Evolutionary conservation across 202 grass and related monocot genomes (phyloP).

Genomic region (Zizania palustris): DNA sequence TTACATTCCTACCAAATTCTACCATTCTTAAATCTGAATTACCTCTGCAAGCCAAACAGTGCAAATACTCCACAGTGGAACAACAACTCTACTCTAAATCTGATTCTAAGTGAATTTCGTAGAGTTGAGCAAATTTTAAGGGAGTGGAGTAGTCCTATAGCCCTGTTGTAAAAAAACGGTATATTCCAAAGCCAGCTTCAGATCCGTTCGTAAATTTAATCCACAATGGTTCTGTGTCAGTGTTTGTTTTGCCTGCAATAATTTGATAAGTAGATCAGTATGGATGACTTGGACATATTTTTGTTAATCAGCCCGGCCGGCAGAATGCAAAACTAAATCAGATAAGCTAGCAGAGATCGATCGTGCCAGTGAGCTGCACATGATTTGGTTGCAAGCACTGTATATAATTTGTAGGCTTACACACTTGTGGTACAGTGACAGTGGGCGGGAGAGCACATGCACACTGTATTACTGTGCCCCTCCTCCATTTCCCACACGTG

Average conservation of each 20-base stretch:
- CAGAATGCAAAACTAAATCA: neutral
- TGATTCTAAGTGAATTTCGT: no score
- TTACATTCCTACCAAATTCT: no score
- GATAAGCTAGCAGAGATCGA: neutral
- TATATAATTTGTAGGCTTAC: conserved; percentile 34
- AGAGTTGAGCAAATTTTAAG: no score
- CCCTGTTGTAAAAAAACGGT: conserved; percentile 36
- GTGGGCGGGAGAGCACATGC: conserved; percentile 56
- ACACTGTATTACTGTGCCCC: conserved; percentile 26
- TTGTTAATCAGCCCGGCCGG: neutral
- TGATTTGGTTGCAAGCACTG: conserved; percentile 31
- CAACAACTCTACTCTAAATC: no score
- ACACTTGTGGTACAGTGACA: conserved; percentile 26
- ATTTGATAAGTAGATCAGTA: neutral
- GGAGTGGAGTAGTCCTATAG: no score
- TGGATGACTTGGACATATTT: neutral
- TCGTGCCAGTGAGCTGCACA: neutral
- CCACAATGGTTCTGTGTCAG: neutral
- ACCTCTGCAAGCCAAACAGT: no score
- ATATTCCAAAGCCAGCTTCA: conserved; percentile 11
- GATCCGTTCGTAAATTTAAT: neutral
- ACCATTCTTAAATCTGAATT: no score
- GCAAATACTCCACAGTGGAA: no score
- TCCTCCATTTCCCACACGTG: conserved; percentile 44
- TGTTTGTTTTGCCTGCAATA: neutral